phyloP scores from a whole-genome alignment of 805 yeast species.

The Ogataea nitratoaversa region DNA sequence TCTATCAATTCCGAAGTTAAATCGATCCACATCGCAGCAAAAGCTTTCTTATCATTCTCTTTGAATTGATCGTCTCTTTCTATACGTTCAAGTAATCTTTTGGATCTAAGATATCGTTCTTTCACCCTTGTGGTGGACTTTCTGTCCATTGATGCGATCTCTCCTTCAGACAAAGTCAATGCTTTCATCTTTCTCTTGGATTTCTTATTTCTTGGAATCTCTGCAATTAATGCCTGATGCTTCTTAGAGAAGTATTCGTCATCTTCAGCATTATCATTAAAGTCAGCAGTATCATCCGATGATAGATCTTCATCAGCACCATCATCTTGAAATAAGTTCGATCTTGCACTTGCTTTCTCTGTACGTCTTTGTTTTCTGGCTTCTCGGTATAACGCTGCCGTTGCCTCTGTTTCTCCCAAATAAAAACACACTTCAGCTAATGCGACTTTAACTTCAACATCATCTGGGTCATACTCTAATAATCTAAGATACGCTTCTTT shows the following conservation, averaged over 20 bases:
- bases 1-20: conserved; percentile 79
- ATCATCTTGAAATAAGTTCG: conserved; percentile 20
- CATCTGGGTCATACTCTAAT: conserved; percentile 51
- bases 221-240: conserved; percentile 30
- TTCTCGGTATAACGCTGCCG: conserved; percentile 49
- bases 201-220: conserved; percentile 24
- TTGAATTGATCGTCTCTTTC: conserved; percentile 29
- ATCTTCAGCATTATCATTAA: conserved; percentile 14
- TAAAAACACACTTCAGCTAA: conserved; percentile 79
- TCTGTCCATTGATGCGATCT: conserved; percentile 26
- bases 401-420: conserved; percentile 54
- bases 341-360: conserved; percentile 27
- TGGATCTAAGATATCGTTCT: conserved; percentile 45
- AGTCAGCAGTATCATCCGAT: conserved; percentile 12
- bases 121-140: conserved; percentile 34
- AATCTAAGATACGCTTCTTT: conserved; percentile 53
- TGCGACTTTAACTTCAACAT: conserved; percentile 69
- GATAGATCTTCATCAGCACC: conserved; percentile 14
- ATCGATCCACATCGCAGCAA: conserved; percentile 71
- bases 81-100: conserved; percentile 46
- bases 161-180: conserved; percentile 22
- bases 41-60: conserved; percentile 49
- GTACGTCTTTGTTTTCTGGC: conserved; percentile 41
- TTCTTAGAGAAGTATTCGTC: conserved; percentile 14
- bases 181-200: conserved; percentile 17